phyloP scores from a whole-genome alignment of 148 eudicot species.

The Silene latifolia region DNA sequence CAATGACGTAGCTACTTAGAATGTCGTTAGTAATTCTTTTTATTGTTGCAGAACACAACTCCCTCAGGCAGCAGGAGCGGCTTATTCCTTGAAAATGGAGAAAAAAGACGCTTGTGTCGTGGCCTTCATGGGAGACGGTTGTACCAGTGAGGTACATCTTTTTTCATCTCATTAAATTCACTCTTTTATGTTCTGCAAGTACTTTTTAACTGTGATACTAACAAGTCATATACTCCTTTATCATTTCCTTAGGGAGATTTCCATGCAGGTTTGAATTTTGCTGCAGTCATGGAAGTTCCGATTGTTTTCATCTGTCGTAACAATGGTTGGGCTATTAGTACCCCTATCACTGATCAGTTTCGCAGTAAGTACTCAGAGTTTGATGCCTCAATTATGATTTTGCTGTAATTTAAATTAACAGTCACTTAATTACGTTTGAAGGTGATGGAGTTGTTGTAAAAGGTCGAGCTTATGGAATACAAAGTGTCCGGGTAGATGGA shows the following conservation, averaged over 20 bases:
- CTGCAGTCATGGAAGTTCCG: conserved; percentile 90
- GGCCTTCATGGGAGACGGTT: conserved; percentile 89
- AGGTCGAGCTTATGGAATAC: conserved; percentile 82
- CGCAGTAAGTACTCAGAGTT: conserved; percentile 51
- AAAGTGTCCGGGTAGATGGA: conserved; percentile 82
- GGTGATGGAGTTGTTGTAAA: conserved; percentile 89
- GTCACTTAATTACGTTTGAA: conserved; percentile 12
- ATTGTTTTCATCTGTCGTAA: conserved; percentile 82
- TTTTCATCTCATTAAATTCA: background rate
- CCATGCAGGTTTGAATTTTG: conserved; percentile 91
- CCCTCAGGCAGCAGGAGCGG: conserved; percentile 95
- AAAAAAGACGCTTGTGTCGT: conserved; percentile 64
- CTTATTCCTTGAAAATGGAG: conserved; percentile 84
- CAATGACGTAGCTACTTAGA: background rate
- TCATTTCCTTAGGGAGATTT: conserved; percentile 61
- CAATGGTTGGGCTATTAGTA: conserved; percentile 99
- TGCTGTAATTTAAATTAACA: background rate
- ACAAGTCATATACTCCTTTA: background rate
- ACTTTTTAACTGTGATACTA: background rate
- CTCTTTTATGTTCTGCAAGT: background rate
- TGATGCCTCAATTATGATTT: too few species aligned
- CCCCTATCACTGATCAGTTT: conserved; percentile 74
- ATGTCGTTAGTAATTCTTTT: background rate
- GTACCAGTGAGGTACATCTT: conserved; percentile 66
- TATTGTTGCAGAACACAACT: conserved; percentile 59